Base-by-base conservation (phyloP, 164 flowering plant genomes). In the Sextonia rubra region DNA sequence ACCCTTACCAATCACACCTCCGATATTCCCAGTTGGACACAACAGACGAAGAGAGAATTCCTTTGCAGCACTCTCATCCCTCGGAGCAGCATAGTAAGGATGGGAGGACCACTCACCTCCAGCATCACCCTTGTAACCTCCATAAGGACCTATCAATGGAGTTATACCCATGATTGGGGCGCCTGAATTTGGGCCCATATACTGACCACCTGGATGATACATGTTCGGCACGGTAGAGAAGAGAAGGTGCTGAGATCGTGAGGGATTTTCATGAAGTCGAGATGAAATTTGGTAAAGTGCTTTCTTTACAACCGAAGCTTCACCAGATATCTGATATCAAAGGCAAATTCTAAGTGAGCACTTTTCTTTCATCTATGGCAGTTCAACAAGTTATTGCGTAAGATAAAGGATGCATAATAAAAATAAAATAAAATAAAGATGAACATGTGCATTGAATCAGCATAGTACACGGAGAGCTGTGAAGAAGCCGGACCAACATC, bases 1-100 rank as follows among this genome's bases (percentile, higher is more conserved):
- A 80, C 93, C 93, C 72, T 90, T 94, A 20, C 98, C 98, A 76
- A 94, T 94, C 60, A 92, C 97, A 77, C 90, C 90, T 70, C 97
- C 97, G 81, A 94, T 87, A 75, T 91, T 89, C 20, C 80, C 86
- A 82, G 84, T 85, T 20, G 94, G 89, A 49, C 97, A 94, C 58
- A 92, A 83, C 80, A 94, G 61, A 65, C 92, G 90, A 70, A 94
- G 86, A 71, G 86, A 84, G 76, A 94, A 92, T 70, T 94, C 98
- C 83, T 86, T 89, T 62, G 93, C 77, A 76, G 97, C 81, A 24
- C 76, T 62, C 48, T 91, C 97, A 78, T 84, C 89, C 68, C 94
- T 86, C 48, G 92, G 85, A 79, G 80, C 84, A 27, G 94, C 79
- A 74, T 86, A 90, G 63, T 83, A 70, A 23, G 94, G 75, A 70